A percentile compares a stretch with the other conserved stretches of the same genome.
Conservation (phyloP, 208 protist genomes). For the Borovskyia barvae region DNA sequence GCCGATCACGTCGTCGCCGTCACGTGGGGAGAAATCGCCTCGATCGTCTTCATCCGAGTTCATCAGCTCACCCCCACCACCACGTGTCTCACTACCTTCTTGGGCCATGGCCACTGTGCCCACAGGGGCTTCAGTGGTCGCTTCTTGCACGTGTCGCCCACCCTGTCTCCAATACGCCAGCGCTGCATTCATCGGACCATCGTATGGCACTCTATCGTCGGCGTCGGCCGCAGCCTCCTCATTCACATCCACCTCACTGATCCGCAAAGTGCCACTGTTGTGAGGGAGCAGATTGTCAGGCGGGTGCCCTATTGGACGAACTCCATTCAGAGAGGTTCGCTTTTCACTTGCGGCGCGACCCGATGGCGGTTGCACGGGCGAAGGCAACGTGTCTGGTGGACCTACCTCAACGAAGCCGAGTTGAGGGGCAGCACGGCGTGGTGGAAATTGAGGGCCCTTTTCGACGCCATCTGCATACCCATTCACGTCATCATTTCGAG, state of each 20-base stretch:
- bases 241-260: conserved; percentile 38
- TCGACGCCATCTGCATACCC: background rate
- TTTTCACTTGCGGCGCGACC: background rate
- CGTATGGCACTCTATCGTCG: background rate
- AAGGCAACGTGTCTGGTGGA: background rate
- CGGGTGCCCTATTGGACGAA: background rate
- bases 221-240: background rate
- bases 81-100: conserved; percentile 26
- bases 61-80: conserved; percentile 1
- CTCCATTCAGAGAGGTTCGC: background rate
- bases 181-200: background rate
- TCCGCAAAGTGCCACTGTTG: conserved; percentile 17
- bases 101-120: background rate
- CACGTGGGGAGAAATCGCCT: conserved; percentile 33
- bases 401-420: background rate
- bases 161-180: background rate
- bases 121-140: conserved; percentile 4
- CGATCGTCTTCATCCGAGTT: conserved; percentile 20
- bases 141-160: background rate
- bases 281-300: conserved; percentile 4
- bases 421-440: background rate
- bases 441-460: background rate
- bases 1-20: background rate
- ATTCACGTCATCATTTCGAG: background rate
- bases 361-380: background rate